These are phyloP conservation scores for Wickerhamomyces sydowiorum DNA, from an alignment of 805 yeast genomes.

Conservation along the genomic window DNA sequence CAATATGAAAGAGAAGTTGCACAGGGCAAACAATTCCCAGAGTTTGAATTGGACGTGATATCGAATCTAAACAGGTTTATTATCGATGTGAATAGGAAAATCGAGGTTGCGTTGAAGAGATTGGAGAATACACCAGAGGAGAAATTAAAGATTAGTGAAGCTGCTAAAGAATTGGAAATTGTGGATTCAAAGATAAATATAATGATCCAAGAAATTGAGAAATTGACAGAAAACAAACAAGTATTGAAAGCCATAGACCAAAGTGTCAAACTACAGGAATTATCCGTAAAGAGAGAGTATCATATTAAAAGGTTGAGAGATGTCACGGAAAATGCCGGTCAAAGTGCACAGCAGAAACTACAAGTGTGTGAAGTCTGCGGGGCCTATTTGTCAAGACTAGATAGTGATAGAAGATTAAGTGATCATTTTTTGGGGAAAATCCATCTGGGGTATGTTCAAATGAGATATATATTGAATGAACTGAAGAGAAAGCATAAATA, in stretches of 20 bases:
- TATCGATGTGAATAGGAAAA: slow-evolving; percentile 60
- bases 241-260: slow-evolving; percentile 45
- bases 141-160: slow-evolving; percentile 47
- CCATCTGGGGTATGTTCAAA: slow-evolving; percentile 75
- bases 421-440: slow-evolving; percentile 88
- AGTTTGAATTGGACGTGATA: slow-evolving; percentile 40
- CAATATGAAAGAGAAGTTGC: slow-evolving; percentile 51
- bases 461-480: slow-evolving; percentile 43
- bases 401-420: slow-evolving; percentile 81
- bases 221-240: slow-evolving; percentile 44
- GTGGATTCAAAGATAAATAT: slow-evolving; percentile 60
- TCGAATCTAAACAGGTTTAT: slow-evolving; percentile 48
- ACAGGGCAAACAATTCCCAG: slow-evolving; percentile 37
- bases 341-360: slow-evolving; percentile 81
- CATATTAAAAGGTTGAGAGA: slow-evolving; percentile 52
- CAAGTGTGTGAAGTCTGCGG: slow-evolving; percentile 92
- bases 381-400: slow-evolving; percentile 78
- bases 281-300: slow-evolving; percentile 42
- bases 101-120: slow-evolving; percentile 54
- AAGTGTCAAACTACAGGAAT: slow-evolving; percentile 38
- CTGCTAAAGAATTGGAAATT: slow-evolving; percentile 52
- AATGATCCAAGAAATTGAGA: slow-evolving; percentile 59
- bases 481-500: slow-evolving; percentile 12
- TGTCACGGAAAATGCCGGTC: slow-evolving; percentile 69
- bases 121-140: slow-evolving; percentile 75